Evolutionary conservation across 306 rosid species (phyloP).

Genomic region (Malus domestica): DNA sequence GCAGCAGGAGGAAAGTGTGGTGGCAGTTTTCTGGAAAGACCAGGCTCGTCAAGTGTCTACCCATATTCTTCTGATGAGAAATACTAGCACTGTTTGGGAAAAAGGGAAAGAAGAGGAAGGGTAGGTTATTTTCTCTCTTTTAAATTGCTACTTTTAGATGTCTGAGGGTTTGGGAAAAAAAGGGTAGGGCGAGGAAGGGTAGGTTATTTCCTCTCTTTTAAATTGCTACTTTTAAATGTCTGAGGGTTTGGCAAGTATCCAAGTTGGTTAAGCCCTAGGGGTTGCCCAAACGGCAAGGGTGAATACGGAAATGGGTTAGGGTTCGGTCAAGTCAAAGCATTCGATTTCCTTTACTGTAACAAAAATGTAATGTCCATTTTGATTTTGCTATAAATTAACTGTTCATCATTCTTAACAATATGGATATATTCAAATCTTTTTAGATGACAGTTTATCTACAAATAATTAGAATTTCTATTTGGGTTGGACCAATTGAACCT

Average conservation of each 20-base stretch:
- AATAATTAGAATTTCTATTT: too few species aligned
- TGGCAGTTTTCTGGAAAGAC: background rate
- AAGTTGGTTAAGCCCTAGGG: background rate
- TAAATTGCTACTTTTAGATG: background rate
- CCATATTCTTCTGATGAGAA: background rate
- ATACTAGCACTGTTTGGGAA: background rate
- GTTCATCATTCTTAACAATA: background rate
- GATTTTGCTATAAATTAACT: background rate
- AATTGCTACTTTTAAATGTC: background rate
- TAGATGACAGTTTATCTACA: background rate
- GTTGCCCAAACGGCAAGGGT: background rate
- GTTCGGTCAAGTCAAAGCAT: background rate
- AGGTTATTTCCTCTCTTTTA: too few species aligned
- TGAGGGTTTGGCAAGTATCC: background rate
- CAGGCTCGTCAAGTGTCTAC: background rate
- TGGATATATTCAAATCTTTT: background rate
- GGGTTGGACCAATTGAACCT: background rate
- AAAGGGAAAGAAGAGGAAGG: background rate
- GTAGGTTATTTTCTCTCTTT: too few species aligned
- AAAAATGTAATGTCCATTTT: background rate
- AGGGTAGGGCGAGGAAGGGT: background rate
- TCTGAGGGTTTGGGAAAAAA: background rate
- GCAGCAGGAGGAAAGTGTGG: background rate
- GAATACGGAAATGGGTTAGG: background rate
- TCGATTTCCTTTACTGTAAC: background rate